A percentile compares a stretch with the other conserved stretches of the same genome.
Evolutionary conservation across 139 green algal genomes (phyloP).

Genomic region (Raphidocelis subcapitata): DNA sequence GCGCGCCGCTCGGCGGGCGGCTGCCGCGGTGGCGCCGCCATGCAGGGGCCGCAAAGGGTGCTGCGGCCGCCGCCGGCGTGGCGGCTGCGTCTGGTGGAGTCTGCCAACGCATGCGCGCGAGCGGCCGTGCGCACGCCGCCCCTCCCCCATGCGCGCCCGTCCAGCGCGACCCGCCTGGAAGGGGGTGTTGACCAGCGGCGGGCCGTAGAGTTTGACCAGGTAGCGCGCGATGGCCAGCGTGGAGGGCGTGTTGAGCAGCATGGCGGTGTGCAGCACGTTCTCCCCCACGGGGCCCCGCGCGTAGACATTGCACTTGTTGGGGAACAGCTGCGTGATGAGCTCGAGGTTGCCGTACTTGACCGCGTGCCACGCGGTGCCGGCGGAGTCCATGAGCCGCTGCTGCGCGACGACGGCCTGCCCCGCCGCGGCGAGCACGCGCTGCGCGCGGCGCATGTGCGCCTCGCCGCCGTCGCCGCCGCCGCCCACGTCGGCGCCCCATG

Average conservation of each 20-base stretch:
- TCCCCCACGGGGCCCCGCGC: constrained; percentile 54
- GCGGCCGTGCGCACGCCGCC: too few relatives aligned
- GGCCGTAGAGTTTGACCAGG: constrained; percentile 60
- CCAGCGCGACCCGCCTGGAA: constrained; percentile 39
- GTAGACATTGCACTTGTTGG: constrained; percentile 55
- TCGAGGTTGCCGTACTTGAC: constrained; percentile 65
- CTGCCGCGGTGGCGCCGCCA: neutral
- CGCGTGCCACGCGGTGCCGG: constrained; percentile 55
- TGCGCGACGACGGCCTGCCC: constrained; percentile 34
- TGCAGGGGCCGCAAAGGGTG: neutral
- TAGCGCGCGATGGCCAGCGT: constrained; percentile 60
- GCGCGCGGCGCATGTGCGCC: neutral
- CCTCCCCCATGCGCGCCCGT: neutral
- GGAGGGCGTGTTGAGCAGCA: constrained; percentile 61
- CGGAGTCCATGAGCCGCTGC: constrained; percentile 53
- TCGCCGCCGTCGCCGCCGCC: neutral
- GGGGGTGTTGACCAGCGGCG: constrained; percentile 50
- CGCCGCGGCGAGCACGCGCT: constrained; percentile 13
- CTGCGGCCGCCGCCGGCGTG: neutral
- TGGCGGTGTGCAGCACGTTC: constrained; percentile 59
- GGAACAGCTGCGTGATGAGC: constrained; percentile 61
- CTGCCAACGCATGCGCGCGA: too few relatives aligned
- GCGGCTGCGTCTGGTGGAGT: neutral
- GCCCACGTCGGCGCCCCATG: too few relatives aligned
- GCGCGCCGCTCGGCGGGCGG: too few relatives aligned